Evolutionary conservation across 2,329 filamentous ascomycete species (phyloP).

Genomic region (Penicillium sp.): DNA sequence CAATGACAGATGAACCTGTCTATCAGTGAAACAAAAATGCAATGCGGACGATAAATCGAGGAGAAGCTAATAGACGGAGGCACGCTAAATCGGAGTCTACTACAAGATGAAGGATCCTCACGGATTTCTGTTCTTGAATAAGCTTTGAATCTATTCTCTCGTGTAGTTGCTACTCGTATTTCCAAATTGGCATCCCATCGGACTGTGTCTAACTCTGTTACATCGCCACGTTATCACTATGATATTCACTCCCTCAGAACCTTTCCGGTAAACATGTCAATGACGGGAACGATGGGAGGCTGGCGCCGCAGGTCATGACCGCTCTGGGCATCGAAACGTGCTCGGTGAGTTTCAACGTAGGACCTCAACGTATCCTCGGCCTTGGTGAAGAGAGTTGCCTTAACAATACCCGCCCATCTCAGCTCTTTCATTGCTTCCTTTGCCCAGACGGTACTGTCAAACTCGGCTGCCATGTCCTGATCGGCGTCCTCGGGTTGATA

Average conservation of each 20-base stretch:
- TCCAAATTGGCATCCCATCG: background rate
- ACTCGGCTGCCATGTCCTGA: background rate
- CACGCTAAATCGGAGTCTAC: too few species aligned
- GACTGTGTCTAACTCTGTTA: background rate
- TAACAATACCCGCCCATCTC: background rate
- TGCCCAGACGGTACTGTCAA: background rate
- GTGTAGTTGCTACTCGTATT: background rate
- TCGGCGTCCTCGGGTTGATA: background rate
- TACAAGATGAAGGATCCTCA: background rate
- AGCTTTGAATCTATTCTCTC: background rate
- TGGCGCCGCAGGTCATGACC: background rate
- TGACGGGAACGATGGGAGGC: conserved; percentile 1
- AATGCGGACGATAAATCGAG: too few species aligned
- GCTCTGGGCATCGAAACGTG: background rate
- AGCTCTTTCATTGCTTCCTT: background rate
- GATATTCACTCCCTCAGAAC: background rate
- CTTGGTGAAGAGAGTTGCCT: background rate
- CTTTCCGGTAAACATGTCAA: conserved; percentile 1
- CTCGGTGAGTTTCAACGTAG: background rate
- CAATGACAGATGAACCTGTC: too few species aligned
- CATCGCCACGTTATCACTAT: background rate
- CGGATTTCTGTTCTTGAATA: background rate
- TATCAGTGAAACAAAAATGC: too few species aligned
- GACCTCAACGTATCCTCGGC: background rate
- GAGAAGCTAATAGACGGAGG: too few species aligned